Evolutionary conservation across 2,329 filamentous ascomycete species (phyloP).

Genomic region (Cordyceps tenuipes): DNA sequence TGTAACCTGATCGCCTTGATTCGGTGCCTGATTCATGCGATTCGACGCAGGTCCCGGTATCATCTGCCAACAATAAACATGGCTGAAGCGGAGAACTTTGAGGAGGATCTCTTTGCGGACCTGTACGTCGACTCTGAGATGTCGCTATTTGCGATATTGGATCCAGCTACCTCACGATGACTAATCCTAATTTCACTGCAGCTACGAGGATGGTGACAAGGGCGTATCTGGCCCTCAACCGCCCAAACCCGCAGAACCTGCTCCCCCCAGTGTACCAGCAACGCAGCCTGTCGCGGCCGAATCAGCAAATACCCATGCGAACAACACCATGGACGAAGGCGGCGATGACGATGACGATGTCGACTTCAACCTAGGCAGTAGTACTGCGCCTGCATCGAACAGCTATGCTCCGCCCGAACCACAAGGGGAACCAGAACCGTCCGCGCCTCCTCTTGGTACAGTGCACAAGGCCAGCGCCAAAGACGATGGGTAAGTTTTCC

Average conservation of each 20-base stretch:
- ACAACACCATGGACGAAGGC: conserved; percentile 38
- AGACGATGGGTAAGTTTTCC: conserved; percentile 35
- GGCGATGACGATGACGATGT: conserved; percentile 43
- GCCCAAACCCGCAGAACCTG: conserved; percentile 4
- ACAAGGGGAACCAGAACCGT: conserved; percentile 16
- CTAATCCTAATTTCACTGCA: conserved; percentile 22
- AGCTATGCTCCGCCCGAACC: conserved; percentile 21
- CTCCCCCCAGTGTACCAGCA: conserved; percentile 12
- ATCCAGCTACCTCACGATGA: background rate
- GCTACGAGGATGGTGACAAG: conserved; percentile 58
- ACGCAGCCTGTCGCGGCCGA: conserved; percentile 25
- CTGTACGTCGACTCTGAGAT: conserved; percentile 56
- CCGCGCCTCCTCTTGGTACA: conserved; percentile 27
- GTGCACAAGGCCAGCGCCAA: conserved; percentile 56
- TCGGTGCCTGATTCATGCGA: background rate
- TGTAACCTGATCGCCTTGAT: background rate
- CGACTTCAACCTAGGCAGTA: conserved; percentile 51
- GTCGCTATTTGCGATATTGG: background rate
- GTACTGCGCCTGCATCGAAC: conserved; percentile 26
- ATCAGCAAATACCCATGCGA: conserved; percentile 24
- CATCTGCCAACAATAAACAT: conserved; percentile 35
- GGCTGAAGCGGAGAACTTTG: conserved; percentile 74
- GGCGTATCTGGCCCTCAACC: conserved; percentile 24
- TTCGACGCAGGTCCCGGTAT: background rate
- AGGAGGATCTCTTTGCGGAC: conserved; percentile 93